phyloP scores from a whole-genome alignment of 768 basidiomycete genomes.

The Suillus plorans region DNA sequence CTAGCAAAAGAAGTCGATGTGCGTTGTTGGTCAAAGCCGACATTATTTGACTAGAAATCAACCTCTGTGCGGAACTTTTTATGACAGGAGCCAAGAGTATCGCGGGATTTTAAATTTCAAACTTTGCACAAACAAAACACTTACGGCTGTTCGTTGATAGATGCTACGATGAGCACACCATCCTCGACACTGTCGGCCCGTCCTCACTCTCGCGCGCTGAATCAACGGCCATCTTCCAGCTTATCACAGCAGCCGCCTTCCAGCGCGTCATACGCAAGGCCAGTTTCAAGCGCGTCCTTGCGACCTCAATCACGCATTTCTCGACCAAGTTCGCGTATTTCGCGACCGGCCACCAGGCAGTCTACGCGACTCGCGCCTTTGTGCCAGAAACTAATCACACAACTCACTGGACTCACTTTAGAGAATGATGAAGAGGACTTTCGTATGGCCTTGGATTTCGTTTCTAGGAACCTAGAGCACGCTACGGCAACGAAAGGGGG shows the following conservation, averaged over 20 bases:
- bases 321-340: conserved; percentile 44
- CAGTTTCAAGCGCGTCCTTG: conserved; percentile 40
- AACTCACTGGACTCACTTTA: conserved; percentile 51
- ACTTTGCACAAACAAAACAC: not conserved
- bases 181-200: conserved; percentile 9
- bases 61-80: not conserved
- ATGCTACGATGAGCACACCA: conserved; percentile 22
- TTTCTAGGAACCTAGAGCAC: conserved; percentile 57
- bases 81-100: not conserved
- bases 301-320: conserved; percentile 35
- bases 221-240: conserved; percentile 35
- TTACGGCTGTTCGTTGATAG: not conserved
- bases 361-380: conserved; percentile 52
- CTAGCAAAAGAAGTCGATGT: conserved; percentile 9
- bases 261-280: conserved; percentile 46
- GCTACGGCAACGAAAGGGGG: conserved; percentile 52
- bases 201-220: conserved; percentile 23
- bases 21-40: conserved; percentile 14
- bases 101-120: not conserved
- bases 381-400: conserved; percentile 54
- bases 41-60: conserved; percentile 14
- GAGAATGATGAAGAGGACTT: conserved; percentile 44
- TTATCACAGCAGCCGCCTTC: conserved; percentile 43
- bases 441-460: conserved; percentile 52
- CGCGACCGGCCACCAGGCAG: conserved; percentile 52